phyloP scores from a whole-genome alignment of 1,139 yeast species.

The Kodamaea suecica region DNA sequence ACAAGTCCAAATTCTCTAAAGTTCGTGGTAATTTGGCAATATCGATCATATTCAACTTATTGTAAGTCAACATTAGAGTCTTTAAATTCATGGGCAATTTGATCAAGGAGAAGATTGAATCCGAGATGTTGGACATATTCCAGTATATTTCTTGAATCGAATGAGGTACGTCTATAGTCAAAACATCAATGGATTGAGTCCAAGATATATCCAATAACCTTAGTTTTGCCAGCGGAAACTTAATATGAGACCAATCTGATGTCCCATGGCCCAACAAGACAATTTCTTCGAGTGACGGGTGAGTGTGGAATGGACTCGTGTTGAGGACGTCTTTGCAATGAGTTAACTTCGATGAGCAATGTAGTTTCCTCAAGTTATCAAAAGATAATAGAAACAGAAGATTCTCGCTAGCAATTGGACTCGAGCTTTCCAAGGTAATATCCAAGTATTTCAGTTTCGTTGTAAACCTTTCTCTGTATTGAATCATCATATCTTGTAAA shows the following conservation, averaged over 20 bases:
- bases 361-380: constrained; percentile 30
- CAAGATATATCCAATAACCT: constrained; percentile 36
- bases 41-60: constrained; percentile 22
- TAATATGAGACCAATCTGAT: constrained; percentile 26
- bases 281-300: constrained; percentile 20
- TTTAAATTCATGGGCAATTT: constrained; percentile 23
- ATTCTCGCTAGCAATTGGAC: constrained; percentile 18
- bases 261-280: constrained; percentile 35
- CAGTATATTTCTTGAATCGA: constrained; percentile 26
- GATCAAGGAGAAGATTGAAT: constrained; percentile 13
- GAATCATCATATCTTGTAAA: constrained; percentile 23
- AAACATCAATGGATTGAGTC: constrained; percentile 20
- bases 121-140: constrained; percentile 28
- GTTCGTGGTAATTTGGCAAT: constrained; percentile 24
- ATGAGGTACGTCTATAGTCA: constrained; percentile 20
- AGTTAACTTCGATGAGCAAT: constrained; percentile 25
- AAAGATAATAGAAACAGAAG: constrained; percentile 23
- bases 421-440: constrained; percentile 27
- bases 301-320: constrained; percentile 5
- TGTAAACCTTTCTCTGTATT: constrained; percentile 18
- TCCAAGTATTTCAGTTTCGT: constrained; percentile 19
- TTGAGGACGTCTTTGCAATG: constrained; percentile 8
- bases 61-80: constrained; percentile 36
- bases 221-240: constrained; percentile 19
- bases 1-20: constrained; percentile 30